A percentile compares a stretch with the other conserved stretches of the same genome.
Evolutionary conservation across 331 rosid species (phyloP).

Genomic region (Cydonia oblonga): DNA sequence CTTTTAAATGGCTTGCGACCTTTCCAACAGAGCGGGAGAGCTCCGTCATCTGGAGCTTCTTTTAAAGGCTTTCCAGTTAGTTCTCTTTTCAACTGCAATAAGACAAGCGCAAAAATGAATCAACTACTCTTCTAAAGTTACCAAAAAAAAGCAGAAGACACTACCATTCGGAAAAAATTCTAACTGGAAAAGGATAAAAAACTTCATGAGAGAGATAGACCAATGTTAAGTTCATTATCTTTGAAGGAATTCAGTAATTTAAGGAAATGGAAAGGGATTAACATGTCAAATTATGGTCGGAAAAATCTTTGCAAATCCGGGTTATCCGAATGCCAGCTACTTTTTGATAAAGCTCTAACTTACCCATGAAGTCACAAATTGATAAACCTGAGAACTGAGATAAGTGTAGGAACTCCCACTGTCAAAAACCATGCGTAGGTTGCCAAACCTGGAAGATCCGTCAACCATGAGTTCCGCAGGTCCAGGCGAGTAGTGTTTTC

Average conservation of each 20-base stretch:
- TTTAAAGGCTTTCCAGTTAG: constrained; percentile 31
- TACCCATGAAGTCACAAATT: constrained; percentile 50
- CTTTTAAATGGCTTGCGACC: constrained; percentile 58
- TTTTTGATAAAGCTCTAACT: constrained; percentile 20
- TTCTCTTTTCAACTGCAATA: constrained; percentile 50
- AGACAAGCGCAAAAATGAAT: background rate
- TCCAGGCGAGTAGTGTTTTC: constrained; percentile 77
- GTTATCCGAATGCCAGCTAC: background rate
- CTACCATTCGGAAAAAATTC: background rate
- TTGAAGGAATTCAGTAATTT: background rate
- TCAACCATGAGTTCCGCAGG: constrained; percentile 54
- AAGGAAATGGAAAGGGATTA: background rate
- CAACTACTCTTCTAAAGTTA: background rate
- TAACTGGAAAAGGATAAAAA: background rate
- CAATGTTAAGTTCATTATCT: background rate
- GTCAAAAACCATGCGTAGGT: constrained; percentile 50
- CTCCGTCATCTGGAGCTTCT: constrained; percentile 52
- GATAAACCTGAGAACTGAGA: constrained; percentile 52
- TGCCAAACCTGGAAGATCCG: constrained; percentile 43
- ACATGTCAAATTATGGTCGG: too few species aligned
- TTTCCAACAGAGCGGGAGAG: constrained; percentile 70
- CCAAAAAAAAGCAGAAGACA: too few species aligned
- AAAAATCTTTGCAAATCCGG: too few species aligned
- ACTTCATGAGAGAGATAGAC: background rate
- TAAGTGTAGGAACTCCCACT: constrained; percentile 82